Evolutionary conservation across 371 early-diverging fungal species (phyloP).

Genomic region (Neoconidiobolus thromboides): DNA sequence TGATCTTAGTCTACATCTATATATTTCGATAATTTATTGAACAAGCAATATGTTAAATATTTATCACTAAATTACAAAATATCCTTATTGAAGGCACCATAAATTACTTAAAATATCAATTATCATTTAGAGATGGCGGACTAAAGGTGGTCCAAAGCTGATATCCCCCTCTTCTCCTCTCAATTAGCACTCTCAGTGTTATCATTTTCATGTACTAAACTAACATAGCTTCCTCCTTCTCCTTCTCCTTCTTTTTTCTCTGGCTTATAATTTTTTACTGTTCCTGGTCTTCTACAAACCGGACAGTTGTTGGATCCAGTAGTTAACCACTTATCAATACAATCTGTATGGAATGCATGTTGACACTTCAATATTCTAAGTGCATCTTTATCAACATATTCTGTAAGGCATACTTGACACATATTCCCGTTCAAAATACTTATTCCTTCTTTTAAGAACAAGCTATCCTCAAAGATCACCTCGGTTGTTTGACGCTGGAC

Average conservation of each 20-base stretch:
- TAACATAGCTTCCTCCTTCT: not conserved
- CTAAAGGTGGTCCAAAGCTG: too few relatives aligned
- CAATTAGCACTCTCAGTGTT: too few relatives aligned
- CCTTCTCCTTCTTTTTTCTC: not conserved
- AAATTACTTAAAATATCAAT: too few relatives aligned
- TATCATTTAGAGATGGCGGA: too few relatives aligned
- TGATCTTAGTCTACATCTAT: too few relatives aligned
- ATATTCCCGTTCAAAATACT: slow-evolving; percentile 13
- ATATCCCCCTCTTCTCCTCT: too few relatives aligned
- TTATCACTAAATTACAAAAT: too few relatives aligned
- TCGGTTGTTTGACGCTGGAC: slow-evolving; percentile 22
- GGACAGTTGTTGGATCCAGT: slow-evolving; percentile 24
- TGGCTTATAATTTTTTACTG: not conserved
- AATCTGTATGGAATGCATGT: slow-evolving; percentile 80
- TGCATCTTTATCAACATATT: slow-evolving; percentile 52
- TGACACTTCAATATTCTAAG: slow-evolving; percentile 66
- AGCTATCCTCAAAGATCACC: slow-evolving; percentile 13
- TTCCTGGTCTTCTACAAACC: slow-evolving; percentile 15
- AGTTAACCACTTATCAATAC: slow-evolving; percentile 57
- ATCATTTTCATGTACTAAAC: not conserved
- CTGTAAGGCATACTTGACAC: slow-evolving; percentile 62
- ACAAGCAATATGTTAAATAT: too few relatives aligned
- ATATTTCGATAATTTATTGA: too few relatives aligned
- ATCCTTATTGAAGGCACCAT: too few relatives aligned
- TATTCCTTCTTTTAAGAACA: slow-evolving; percentile 14